Conservation (phyloP, 352 stramenopile species). For the Elongisporangium senticosum region DNA sequence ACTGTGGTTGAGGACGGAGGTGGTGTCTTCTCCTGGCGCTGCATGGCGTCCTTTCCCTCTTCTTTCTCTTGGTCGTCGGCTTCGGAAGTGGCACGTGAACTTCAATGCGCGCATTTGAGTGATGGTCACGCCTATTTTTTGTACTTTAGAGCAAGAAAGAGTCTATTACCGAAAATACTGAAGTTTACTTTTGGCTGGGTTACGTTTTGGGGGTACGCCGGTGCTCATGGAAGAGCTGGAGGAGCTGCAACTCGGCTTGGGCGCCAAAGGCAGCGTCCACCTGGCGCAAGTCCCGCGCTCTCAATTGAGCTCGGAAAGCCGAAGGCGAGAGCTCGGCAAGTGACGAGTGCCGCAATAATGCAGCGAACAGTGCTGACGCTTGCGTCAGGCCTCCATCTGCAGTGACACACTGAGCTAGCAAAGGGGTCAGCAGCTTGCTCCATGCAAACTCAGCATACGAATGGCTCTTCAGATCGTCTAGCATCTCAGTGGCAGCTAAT, state of each 20-base stretch:
- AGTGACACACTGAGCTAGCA: conserved; percentile 12
- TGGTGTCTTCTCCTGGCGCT: no score
- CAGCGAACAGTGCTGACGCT: no score
- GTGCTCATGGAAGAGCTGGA: conserved; percentile 40
- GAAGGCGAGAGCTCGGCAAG: conserved; percentile 38
- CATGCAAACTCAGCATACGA: conserved; percentile 44
- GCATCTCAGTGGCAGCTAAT: conserved; percentile 21
- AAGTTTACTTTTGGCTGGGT: no score
- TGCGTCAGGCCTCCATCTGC: no score
- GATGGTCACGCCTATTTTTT: no score
- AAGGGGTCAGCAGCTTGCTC: conserved; percentile 31
- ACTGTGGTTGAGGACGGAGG: no score
- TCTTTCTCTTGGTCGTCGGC: no score
- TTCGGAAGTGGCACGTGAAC: no score
- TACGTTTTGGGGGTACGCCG: conserved; percentile 5
- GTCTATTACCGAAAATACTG: no score
- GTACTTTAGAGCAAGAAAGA: no score
- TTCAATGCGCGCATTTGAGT: no score
- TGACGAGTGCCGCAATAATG: conserved; percentile 7
- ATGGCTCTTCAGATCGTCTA: conserved; percentile 38
- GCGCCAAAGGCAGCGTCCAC: conserved; percentile 26
- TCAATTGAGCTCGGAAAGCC: conserved; percentile 50
- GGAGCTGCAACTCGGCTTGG: conserved; percentile 31
- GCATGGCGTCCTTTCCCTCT: no score
- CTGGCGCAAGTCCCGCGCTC: conserved; percentile 38